phyloP scores from a whole-genome alignment of 2,329 filamentous ascomycete species.

The Cladosporium sp. region DNA sequence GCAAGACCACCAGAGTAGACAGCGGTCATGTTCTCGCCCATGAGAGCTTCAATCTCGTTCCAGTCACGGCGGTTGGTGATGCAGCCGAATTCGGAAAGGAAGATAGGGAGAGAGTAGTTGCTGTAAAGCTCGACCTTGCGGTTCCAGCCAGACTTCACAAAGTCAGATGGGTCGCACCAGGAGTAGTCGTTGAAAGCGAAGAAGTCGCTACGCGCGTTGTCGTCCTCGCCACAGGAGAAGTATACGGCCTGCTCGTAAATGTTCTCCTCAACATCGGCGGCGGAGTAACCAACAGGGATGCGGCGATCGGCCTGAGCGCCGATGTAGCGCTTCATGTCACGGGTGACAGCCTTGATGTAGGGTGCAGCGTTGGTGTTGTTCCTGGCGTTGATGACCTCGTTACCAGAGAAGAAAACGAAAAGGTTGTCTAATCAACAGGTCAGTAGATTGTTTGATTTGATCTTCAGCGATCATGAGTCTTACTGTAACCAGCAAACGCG shows the following conservation, averaged over 20 bases:
- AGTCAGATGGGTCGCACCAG: conserved; percentile 70
- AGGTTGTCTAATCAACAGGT: conserved; percentile 60
- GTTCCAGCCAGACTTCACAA: conserved; percentile 72
- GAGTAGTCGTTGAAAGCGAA: conserved; percentile 88
- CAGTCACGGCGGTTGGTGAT: conserved; percentile 76
- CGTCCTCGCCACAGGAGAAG: conserved; percentile 86
- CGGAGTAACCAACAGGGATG: conserved; percentile 79
- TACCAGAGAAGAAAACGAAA: conserved; percentile 75
- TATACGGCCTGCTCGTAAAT: conserved; percentile 81
- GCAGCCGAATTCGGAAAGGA: conserved; percentile 93
- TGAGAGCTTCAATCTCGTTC: conserved; percentile 72
- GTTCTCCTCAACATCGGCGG: conserved; percentile 79
- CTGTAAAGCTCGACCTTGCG: conserved; percentile 82
- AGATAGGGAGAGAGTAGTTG: conserved; percentile 81
- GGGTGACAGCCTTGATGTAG: conserved; percentile 69
- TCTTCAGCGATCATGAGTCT: neutral
- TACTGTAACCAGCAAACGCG: conserved; percentile 68
- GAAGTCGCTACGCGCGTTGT: conserved; percentile 74
- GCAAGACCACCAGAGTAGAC: conserved; percentile 94
- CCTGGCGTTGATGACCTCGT: conserved; percentile 67
- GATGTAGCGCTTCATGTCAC: conserved; percentile 78
- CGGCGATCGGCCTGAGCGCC: conserved; percentile 62
- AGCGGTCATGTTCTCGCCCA: conserved; percentile 73
- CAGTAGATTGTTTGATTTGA: neutral
- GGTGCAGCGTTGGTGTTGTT: conserved; percentile 61